Evolutionary conservation across 2,329 filamentous ascomycete genomes (phyloP).

Genomic region (Talaromyces verruculosus): DNA sequence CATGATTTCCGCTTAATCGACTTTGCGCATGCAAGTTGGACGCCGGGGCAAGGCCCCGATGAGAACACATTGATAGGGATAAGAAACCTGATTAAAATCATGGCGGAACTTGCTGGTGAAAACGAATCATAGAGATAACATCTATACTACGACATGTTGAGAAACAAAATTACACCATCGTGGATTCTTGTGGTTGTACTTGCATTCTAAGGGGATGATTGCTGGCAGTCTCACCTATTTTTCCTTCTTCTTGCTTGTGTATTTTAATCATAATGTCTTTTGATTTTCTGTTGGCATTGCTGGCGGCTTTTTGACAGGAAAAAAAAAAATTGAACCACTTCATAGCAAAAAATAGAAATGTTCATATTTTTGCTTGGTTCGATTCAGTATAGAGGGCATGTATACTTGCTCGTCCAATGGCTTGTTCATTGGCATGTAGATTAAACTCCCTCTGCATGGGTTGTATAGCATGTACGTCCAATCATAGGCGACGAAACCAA

Average conservation of each 20-base stretch:
- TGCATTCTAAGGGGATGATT: constrained; percentile 13
- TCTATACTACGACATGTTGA: not conserved
- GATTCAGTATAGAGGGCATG: no score
- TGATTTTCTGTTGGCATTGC: not conserved
- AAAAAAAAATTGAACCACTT: not conserved
- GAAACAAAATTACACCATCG: not conserved
- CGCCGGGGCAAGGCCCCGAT: constrained; percentile 77
- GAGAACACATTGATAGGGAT: constrained; percentile 78
- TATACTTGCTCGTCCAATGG: no score
- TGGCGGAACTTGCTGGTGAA: constrained; percentile 60
- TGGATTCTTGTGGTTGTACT: not conserved
- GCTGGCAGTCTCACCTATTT: constrained; percentile 11
- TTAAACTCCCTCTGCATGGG: no score
- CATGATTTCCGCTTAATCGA: constrained; percentile 87
- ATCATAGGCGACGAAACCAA: no score
- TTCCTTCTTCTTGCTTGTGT: not conserved
- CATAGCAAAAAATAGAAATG: not conserved
- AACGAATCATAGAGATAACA: constrained; percentile 18
- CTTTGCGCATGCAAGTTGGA: constrained; percentile 90
- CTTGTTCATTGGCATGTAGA: no score
- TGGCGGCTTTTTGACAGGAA: constrained; percentile 4
- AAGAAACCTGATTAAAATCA: constrained; percentile 67
- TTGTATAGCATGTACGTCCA: no score
- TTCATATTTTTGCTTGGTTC: not conserved
- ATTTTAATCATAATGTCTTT: constrained; percentile 7